Percentiles rank a stretch among this genome's conserved stretches.
Evolutionary conservation across 2,329 filamentous ascomycete species (phyloP).

Genomic region (Scedosporium boydii): DNA sequence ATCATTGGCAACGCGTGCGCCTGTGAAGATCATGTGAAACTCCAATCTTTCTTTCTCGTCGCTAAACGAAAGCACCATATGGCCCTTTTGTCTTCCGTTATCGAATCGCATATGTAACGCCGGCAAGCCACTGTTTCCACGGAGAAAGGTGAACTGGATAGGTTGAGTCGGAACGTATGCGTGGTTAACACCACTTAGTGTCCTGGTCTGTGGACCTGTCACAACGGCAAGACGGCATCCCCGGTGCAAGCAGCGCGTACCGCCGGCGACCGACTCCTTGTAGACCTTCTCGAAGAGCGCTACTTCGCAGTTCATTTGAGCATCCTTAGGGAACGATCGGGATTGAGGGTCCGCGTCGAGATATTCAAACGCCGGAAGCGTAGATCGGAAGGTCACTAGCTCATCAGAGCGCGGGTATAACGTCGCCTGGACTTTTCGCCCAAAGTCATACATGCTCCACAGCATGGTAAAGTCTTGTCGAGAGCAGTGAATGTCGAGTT

Average conservation of each 20-base stretch:
- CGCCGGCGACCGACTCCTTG: conserved; percentile 62
- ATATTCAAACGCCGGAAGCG: conserved; percentile 68
- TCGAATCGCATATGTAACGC: conserved; percentile 63
- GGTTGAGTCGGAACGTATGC: conserved; percentile 55
- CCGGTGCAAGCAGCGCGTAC: conserved; percentile 62
- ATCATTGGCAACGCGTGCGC: conserved; percentile 55
- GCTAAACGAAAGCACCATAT: conserved; percentile 68
- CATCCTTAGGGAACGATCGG: conserved; percentile 65
- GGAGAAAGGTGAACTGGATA: conserved; percentile 68
- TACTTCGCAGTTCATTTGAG: conserved; percentile 61
- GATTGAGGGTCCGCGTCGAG: conserved; percentile 64
- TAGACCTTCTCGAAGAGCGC: conserved; percentile 64
- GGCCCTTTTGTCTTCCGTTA: conserved; percentile 54
- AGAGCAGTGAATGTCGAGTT: conserved; percentile 59
- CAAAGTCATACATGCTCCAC: conserved; percentile 80
- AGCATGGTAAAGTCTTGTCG: conserved; percentile 71
- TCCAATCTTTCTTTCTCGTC: conserved; percentile 61
- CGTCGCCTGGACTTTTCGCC: conserved; percentile 62
- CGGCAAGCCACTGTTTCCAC: conserved; percentile 60
- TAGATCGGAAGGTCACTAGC: conserved; percentile 56
- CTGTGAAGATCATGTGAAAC: conserved; percentile 65
- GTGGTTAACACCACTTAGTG: conserved; percentile 67
- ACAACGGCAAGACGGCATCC: conserved; percentile 73
- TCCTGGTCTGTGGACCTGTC: conserved; percentile 68
- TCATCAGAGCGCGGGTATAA: conserved; percentile 64